Evolutionary conservation across 2,329 filamentous ascomycete species (phyloP).

Genomic region (Xylariaceae sp.): DNA sequence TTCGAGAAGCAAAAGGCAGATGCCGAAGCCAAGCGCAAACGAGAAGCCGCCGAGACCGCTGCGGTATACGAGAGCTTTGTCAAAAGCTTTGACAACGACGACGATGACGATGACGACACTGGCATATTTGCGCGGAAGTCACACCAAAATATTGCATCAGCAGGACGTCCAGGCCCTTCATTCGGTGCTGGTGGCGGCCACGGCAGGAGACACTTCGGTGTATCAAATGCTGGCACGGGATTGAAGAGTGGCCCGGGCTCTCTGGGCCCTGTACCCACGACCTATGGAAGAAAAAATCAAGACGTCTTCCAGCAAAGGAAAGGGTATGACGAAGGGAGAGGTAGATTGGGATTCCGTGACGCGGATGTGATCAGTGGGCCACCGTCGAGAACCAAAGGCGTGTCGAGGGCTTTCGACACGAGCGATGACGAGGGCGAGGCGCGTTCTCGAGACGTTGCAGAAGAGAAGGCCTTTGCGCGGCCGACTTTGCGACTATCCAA

Average conservation of each 20-base stretch:
- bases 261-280: slow-evolving; percentile 49
- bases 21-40: slow-evolving; percentile 78
- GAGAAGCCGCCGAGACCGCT: slow-evolving; percentile 82
- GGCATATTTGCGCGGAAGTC: slow-evolving; percentile 14
- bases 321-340: slow-evolving; percentile 28
- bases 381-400: slow-evolving; percentile 47
- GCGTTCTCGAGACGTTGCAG: slow-evolving; percentile 42
- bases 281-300: slow-evolving; percentile 50
- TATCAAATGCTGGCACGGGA: slow-evolving; percentile 45
- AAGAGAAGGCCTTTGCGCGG: slow-evolving; percentile 58
- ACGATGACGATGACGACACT: slow-evolving; percentile 39
- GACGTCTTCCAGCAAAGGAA: slow-evolving; percentile 41
- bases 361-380: slow-evolving; percentile 27
- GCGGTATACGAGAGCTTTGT: slow-evolving; percentile 85
- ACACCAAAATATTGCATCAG: slow-evolving; percentile 14
- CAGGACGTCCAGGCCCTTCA: slow-evolving; percentile 26
- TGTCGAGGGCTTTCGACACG: slow-evolving; percentile 69
- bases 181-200: slow-evolving; percentile 30
- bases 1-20: slow-evolving; percentile 89
- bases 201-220: slow-evolving; percentile 63
- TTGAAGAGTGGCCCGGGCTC: slow-evolving; percentile 60
- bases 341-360: slow-evolving; percentile 39
- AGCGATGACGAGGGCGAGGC: slow-evolving; percentile 55
- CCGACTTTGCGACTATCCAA: slow-evolving; percentile 60
- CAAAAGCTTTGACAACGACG: slow-evolving; percentile 68